These are phyloP conservation scores for Penicillium sp. DNA, from an alignment of 2,329 filamentous ascomycete species.

Conservation along the genomic window DNA sequence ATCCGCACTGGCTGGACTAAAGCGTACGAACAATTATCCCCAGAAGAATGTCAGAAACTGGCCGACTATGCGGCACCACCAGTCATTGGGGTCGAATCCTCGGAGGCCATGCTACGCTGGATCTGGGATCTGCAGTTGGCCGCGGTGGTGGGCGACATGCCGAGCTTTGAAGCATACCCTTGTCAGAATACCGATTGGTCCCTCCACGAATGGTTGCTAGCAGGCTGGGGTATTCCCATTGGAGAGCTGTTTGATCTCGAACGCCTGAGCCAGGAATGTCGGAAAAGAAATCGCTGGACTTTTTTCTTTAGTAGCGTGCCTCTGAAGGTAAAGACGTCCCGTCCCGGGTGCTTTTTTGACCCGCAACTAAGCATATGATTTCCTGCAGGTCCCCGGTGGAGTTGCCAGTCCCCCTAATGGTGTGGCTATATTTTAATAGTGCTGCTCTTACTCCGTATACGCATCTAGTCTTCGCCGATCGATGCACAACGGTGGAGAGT, in stretches of 20 bases:
- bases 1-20: constrained; percentile 56
- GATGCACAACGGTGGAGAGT: too few relatives aligned
- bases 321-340: constrained; percentile 38
- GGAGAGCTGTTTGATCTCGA: constrained; percentile 51
- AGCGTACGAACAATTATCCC: constrained; percentile 43
- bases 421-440: constrained; percentile 44
- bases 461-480: too few relatives aligned
- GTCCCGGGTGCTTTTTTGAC: constrained; percentile 11
- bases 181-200: constrained; percentile 28
- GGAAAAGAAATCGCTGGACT: constrained; percentile 36
- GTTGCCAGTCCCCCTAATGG: constrained; percentile 50
- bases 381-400: constrained; percentile 44
- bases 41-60: constrained; percentile 41
- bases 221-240: constrained; percentile 52
- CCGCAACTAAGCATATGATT: neutral
- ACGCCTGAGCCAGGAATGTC: constrained; percentile 40
- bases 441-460: neutral
- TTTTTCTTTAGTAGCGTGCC: constrained; percentile 55
- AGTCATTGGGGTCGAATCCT: constrained; percentile 51
- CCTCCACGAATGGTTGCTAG: constrained; percentile 39
- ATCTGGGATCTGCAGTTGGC: constrained; percentile 59
- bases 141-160: constrained; percentile 59
- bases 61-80: constrained; percentile 32
- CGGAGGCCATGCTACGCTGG: constrained; percentile 54
- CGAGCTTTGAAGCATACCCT: constrained; percentile 54